A percentile compares a stretch with the other conserved stretches of the same genome.
These are phyloP conservation scores for Sporothrix schenckii DNA, from an alignment of 2,329 filamentous ascomycete species.

Conservation along the genomic window DNA sequence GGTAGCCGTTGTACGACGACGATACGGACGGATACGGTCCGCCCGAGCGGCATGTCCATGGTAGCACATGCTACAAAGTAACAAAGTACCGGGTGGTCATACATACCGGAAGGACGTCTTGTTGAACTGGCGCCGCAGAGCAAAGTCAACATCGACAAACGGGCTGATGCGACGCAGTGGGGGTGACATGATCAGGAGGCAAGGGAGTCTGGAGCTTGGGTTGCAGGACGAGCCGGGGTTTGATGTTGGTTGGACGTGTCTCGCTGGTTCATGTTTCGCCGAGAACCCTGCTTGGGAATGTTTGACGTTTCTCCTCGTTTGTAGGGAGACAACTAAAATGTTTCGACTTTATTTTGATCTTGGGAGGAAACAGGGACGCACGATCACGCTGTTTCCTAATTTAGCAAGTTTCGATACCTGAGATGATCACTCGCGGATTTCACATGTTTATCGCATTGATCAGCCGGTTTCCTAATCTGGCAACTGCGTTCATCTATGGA, in stretches of 20 bases:
- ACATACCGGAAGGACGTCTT: conserved; percentile 71
- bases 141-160: conserved; percentile 71
- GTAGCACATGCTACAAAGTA: neutral
- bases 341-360: conserved; percentile 18
- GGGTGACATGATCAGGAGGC: conserved; percentile 5
- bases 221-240: conserved; percentile 9
- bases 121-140: conserved; percentile 71
- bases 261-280: neutral
- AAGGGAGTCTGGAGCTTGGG: neutral
- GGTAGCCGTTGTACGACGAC: neutral
- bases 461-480: conserved; percentile 9
- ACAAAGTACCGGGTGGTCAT: neutral
- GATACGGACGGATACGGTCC: neutral
- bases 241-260: neutral
- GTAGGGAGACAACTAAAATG: neutral
- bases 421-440: neutral
- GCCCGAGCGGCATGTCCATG: neutral
- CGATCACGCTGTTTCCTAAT: conserved; percentile 20
- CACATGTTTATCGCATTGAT: neutral
- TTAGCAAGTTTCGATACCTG: neutral
- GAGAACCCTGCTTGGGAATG: neutral
- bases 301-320: conserved; percentile 12
- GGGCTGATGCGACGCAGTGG: conserved; percentile 52
- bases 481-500: neutral
- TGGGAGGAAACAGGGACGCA: conserved; percentile 13